Evolutionary conservation across 345 rosid species (phyloP), one percentile per base, ranked within the genome.

Genomic region (Tarenaya hassleriana): DNA sequence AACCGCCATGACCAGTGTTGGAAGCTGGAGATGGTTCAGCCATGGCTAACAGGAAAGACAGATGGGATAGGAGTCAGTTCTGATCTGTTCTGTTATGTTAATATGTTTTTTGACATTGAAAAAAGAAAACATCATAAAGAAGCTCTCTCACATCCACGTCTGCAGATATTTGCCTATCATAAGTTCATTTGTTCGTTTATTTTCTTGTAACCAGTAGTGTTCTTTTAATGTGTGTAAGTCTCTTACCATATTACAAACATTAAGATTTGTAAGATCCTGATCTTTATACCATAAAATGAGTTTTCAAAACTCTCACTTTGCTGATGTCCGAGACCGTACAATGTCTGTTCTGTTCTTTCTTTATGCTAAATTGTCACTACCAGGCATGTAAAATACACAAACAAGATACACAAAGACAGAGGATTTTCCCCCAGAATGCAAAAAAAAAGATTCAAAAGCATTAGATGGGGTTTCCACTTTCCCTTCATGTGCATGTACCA

Each of bases 1-100:
- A 80, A 71, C 68, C 74, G 55, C 75, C 80, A 73, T 74, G 72
- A 84, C 70, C 31, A 62, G 66, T 45, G 48, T 14, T 45, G 41
- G 74, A 68, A 76, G 74, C 69, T 58, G 61, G 69, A 9, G 16
- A 19, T 57, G 49, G 52, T 64, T 41, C 56, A 56, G 16, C n/a
- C 50, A 61, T 57, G 63, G 61, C 68, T 41, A 52, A 38, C 60
- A 50, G 54, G 44, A 60, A 70, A 57, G 47, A 42, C 17, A 16
- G 63, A 41, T 50, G 37, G 29, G 29, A 24, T 64, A 76, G 55
- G 58, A 48, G 24, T 60, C 76, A 32, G 67, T 60, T 71, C n/a
- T n/a, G n/a, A n/a, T n/a, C n/a, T 75, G 63, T 61, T 65, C n/a
- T 52, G 52, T 44, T 35, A 33, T 62, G 61, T 56, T 64, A 59